phyloP scores from a whole-genome alignment of 2,329 filamentous ascomycete genomes.

The Ceratocystis diversiconidia region DNA sequence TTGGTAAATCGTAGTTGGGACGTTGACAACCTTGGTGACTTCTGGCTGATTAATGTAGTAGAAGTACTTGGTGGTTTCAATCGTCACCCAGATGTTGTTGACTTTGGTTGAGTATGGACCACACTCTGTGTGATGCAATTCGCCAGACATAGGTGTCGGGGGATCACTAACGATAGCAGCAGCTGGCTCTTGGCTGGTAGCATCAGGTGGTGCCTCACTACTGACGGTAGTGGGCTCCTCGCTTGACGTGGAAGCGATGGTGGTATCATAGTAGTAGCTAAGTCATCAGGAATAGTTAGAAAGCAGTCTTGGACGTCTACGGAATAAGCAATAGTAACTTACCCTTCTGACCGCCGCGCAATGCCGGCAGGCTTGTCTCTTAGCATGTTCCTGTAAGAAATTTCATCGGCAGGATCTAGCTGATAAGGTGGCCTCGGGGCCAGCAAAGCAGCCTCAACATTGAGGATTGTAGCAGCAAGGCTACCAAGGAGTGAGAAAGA shows the following conservation, averaged over 20 bases:
- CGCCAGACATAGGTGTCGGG: background rate
- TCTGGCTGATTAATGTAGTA: conserved; percentile 20
- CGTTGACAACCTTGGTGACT: conserved; percentile 2
- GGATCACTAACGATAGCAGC: background rate
- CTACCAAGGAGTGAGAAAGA: background rate
- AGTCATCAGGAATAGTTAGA: background rate
- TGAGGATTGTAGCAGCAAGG: background rate
- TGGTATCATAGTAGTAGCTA: background rate
- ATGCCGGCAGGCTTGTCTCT: background rate
- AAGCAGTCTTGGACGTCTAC: background rate
- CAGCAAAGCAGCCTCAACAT: background rate
- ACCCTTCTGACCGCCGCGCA: background rate
- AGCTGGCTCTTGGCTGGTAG: background rate
- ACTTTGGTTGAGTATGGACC: background rate
- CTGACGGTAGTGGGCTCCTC: background rate
- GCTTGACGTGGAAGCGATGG: background rate
- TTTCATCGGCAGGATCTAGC: background rate
- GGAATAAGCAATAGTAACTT: background rate
- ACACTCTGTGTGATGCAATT: conserved; percentile 14
- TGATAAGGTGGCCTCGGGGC: background rate
- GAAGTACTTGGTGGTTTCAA: conserved; percentile 19
- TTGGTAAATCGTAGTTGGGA: conserved; percentile 6
- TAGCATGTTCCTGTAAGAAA: background rate
- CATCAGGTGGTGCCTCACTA: background rate
- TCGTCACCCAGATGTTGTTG: conserved; percentile 19